These are phyloP conservation scores for Beauveria rudraprayagi DNA, from an alignment of 2,329 filamentous ascomycete genomes.

Conservation along the genomic window DNA sequence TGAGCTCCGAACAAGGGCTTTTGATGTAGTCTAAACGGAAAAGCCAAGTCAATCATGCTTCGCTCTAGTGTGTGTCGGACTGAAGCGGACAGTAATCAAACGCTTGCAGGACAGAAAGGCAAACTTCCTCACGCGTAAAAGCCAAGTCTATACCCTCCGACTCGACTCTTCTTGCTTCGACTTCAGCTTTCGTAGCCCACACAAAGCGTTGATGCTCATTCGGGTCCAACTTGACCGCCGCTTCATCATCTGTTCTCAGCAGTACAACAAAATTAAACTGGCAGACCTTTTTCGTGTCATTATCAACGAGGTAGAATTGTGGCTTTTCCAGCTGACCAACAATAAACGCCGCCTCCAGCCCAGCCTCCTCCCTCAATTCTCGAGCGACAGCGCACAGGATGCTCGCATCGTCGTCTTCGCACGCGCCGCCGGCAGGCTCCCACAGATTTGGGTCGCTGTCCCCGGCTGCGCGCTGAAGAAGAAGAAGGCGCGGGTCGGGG, in stretches of 20 bases:
- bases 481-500: not conserved
- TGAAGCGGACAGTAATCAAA: not conserved
- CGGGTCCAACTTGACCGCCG: not conserved
- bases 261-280: not conserved
- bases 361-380: not conserved
- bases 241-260: not conserved
- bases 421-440: not conserved
- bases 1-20: not conserved
- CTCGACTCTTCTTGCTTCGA: not conserved
- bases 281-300: not conserved
- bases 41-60: not conserved
- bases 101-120: not conserved
- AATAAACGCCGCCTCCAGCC: not conserved
- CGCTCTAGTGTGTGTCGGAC: not conserved
- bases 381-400: not conserved
- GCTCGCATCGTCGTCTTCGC: not conserved
- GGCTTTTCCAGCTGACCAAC: not conserved
- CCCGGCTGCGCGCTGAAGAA: not conserved
- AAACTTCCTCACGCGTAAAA: not conserved
- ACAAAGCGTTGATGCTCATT: not conserved
- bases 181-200: not conserved
- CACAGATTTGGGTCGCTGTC: not conserved
- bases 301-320: not conserved
- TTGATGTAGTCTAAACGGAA: not conserved
- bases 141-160: not conserved